Conservation (phyloP, 2,329 filamentous ascomycete genomes). For the Botrytis paeoniae region DNA sequence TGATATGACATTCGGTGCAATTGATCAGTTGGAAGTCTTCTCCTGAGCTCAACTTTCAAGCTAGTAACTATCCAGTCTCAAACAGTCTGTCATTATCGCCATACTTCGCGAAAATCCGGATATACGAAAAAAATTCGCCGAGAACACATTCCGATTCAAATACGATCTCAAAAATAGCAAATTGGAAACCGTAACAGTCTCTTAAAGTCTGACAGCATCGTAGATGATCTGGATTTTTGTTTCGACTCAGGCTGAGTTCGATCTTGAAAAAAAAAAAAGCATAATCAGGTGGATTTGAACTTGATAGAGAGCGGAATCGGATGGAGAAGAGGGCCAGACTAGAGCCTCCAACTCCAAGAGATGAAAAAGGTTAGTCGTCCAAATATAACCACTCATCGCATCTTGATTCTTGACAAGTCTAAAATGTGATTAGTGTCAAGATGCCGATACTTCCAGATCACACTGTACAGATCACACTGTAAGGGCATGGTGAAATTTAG, state of each 20-base stretch:
- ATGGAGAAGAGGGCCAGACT: background rate
- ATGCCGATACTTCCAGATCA: background rate
- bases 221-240: background rate
- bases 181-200: background rate
- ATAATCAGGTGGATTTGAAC: background rate
- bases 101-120: constrained; percentile 28
- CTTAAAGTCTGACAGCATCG: no score
- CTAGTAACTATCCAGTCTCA: constrained; percentile 15
- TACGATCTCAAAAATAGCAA: constrained; percentile 34
- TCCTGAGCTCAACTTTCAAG: background rate
- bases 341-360: background rate
- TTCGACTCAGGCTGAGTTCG: no score
- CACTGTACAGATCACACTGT: background rate
- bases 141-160: constrained; percentile 26
- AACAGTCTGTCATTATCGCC: constrained; percentile 30
- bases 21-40: constrained; percentile 28
- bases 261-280: background rate
- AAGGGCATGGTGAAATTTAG: background rate
- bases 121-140: constrained; percentile 30
- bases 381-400: background rate
- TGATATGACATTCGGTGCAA: constrained; percentile 31
- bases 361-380: background rate
- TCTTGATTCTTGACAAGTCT: background rate
- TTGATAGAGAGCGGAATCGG: background rate
- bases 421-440: background rate